Evolutionary conservation across 2,329 filamentous ascomycete species (phyloP).

Genomic region (Ceratocystis diversiconidia): DNA sequence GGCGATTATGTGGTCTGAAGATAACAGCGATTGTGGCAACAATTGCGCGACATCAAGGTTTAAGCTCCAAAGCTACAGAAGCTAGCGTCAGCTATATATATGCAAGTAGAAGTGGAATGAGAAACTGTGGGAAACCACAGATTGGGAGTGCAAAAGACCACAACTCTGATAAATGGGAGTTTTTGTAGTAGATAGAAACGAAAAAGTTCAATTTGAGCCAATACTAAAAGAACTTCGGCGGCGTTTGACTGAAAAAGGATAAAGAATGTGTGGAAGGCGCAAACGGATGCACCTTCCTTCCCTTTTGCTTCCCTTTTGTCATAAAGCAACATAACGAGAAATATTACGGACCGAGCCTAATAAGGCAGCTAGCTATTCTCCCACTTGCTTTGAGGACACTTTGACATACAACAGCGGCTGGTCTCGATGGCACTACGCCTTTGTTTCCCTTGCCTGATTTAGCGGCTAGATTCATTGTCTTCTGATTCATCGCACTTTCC

Average conservation of each 20-base stretch:
- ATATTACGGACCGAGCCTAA: not conserved
- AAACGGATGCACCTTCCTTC: not conserved
- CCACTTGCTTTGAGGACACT: not conserved
- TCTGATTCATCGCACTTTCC: not conserved
- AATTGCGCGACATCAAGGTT: slow-evolving; percentile 1
- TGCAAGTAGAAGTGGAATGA: too few species aligned
- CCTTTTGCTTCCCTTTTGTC: slow-evolving; percentile 4
- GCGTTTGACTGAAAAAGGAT: not conserved
- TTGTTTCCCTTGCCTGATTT: not conserved
- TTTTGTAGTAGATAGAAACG: not conserved
- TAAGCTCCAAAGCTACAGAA: not conserved
- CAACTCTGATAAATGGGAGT: not conserved
- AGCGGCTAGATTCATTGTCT: not conserved
- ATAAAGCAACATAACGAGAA: not conserved
- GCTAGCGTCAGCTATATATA: not conserved
- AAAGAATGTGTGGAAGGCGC: slow-evolving; percentile 5
- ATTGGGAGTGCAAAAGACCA: not conserved
- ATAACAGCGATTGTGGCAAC: not conserved
- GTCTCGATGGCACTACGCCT: not conserved
- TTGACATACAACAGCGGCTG: not conserved
- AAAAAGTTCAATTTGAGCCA: too few species aligned
- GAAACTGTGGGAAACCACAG: too few species aligned
- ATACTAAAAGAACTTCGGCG: too few species aligned
- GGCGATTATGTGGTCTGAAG: slow-evolving; percentile 1
- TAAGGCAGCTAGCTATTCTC: not conserved